These are phyloP conservation scores for Mycosphaerella sp. DNA, from an alignment of 2,329 filamentous ascomycete genomes.

Conservation along the genomic window DNA sequence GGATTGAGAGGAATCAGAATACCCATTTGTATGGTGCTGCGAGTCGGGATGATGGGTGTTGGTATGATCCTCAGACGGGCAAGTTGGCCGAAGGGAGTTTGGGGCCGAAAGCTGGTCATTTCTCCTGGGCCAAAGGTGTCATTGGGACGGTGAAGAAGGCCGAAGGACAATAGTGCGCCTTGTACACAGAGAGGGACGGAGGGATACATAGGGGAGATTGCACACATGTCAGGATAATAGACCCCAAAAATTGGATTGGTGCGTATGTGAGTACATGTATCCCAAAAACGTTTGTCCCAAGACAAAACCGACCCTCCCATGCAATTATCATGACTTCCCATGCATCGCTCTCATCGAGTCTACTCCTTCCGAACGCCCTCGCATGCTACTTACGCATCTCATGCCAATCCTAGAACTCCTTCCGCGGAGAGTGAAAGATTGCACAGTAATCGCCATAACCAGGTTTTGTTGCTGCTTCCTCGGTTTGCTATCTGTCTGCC, in stretches of 20 bases:
- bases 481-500: background rate
- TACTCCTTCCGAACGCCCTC: too few species aligned
- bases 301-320: too few species aligned
- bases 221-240: background rate
- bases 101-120: slow-evolving; percentile 35
- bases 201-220: background rate
- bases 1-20: slow-evolving; percentile 54
- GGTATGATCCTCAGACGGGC: slow-evolving; percentile 46
- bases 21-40: slow-evolving; percentile 54
- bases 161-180: slow-evolving; percentile 8
- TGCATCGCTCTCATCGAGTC: too few species aligned
- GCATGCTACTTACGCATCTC: too few species aligned
- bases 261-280: too few species aligned
- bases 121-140: slow-evolving; percentile 18
- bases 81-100: slow-evolving; percentile 39
- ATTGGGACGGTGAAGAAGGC: slow-evolving; percentile 21
- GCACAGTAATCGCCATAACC: too few species aligned
- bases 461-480: too few species aligned
- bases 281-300: too few species aligned
- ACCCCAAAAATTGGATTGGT: too few species aligned
- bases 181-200: background rate
- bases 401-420: too few species aligned
- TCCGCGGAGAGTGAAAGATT: too few species aligned
- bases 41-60: slow-evolving; percentile 51
- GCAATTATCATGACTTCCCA: too few species aligned